Evolutionary conservation across 1,284 basidiomycete species (phyloP).

Genomic region (Ceratobasidium papillatum): DNA sequence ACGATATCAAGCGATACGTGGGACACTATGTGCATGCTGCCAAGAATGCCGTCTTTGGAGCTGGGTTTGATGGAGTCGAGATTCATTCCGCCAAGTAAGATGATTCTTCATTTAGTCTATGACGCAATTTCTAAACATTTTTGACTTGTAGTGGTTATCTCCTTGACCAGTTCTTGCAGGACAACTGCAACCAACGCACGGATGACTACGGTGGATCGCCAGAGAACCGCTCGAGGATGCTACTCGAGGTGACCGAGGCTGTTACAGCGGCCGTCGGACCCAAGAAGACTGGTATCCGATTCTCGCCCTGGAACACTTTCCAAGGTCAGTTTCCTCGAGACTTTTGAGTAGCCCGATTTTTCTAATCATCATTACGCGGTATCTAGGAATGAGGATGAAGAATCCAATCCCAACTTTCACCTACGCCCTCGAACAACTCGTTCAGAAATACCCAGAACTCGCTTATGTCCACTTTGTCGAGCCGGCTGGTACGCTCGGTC

Average conservation of each 20-base stretch:
- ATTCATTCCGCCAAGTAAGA: conserved; percentile 52
- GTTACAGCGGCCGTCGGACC: conserved; percentile 54
- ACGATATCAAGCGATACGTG: conserved; percentile 50
- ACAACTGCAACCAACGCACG: conserved; percentile 55
- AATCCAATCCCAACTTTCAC: conserved; percentile 40
- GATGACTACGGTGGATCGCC: conserved; percentile 58
- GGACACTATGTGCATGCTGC: conserved; percentile 53
- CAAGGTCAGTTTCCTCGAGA: conserved; percentile 44
- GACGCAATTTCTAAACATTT: conserved; percentile 9
- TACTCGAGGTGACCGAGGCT: conserved; percentile 53
- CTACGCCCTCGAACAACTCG: conserved; percentile 14
- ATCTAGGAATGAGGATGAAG: conserved; percentile 35
- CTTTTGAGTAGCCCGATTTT: background rate
- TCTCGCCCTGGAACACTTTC: conserved; percentile 53
- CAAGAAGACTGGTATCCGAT: conserved; percentile 54
- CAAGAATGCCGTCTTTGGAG: conserved; percentile 52
- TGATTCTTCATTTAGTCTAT: background rate
- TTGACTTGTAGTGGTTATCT: conserved; percentile 49
- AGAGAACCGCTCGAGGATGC: conserved; percentile 57
- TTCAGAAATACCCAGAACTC: conserved; percentile 4
- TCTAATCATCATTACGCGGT: background rate
- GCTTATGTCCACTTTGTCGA: conserved; percentile 20
- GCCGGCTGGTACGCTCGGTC: conserved; percentile 42
- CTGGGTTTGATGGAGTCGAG: conserved; percentile 61
- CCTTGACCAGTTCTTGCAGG: conserved; percentile 57